Evolutionary conservation across 2,329 filamentous ascomycete genomes (phyloP).

Genomic region (Hypoxylon sp.): DNA sequence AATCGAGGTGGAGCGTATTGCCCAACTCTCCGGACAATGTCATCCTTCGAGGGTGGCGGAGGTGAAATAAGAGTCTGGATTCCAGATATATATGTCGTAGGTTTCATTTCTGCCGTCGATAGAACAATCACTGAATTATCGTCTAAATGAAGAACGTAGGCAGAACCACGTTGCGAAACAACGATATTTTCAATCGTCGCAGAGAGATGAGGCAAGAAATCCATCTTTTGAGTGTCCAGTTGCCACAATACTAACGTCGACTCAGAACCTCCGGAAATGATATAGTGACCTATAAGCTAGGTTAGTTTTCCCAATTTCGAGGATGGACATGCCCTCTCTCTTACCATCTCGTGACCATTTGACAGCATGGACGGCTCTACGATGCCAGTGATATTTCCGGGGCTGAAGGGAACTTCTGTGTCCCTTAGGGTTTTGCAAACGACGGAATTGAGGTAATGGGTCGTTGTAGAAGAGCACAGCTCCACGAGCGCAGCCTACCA

Average conservation of each 20-base stretch:
- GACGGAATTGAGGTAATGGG: slow-evolving; percentile 71
- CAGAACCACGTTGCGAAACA: slow-evolving; percentile 82
- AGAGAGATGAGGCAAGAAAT: slow-evolving; percentile 91
- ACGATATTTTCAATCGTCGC: slow-evolving; percentile 87
- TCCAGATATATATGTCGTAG: slow-evolving; percentile 86
- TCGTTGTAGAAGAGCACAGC: slow-evolving; percentile 87
- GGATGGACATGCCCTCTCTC: slow-evolving; percentile 51
- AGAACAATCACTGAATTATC: slow-evolving; percentile 94
- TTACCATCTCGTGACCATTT: slow-evolving; percentile 95
- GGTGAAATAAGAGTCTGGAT: slow-evolving; percentile 77
- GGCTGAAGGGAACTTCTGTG: slow-evolving; percentile 67
- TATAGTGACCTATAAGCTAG: slow-evolving; percentile 79
- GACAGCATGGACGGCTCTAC: slow-evolving; percentile 83
- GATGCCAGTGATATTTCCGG: slow-evolving; percentile 91
- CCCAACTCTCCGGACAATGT: slow-evolving; percentile 68
- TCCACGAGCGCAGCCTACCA: slow-evolving; percentile 82
- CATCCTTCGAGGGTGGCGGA: slow-evolving; percentile 65
- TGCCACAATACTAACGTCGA: slow-evolving; percentile 94
- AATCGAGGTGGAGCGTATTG: slow-evolving; percentile 61
- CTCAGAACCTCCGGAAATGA: slow-evolving; percentile 93
- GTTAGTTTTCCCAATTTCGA: slow-evolving; percentile 40
- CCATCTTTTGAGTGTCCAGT: slow-evolving; percentile 84
- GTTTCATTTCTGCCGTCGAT: slow-evolving; percentile 89
- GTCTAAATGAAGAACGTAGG: slow-evolving; percentile 87
- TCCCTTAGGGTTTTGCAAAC: slow-evolving; percentile 57